Percentiles rank a stretch among this genome's conserved stretches.
Evolutionary conservation across 805 yeast genomes (phyloP).

Genomic region (Torulaspora franciscae): DNA sequence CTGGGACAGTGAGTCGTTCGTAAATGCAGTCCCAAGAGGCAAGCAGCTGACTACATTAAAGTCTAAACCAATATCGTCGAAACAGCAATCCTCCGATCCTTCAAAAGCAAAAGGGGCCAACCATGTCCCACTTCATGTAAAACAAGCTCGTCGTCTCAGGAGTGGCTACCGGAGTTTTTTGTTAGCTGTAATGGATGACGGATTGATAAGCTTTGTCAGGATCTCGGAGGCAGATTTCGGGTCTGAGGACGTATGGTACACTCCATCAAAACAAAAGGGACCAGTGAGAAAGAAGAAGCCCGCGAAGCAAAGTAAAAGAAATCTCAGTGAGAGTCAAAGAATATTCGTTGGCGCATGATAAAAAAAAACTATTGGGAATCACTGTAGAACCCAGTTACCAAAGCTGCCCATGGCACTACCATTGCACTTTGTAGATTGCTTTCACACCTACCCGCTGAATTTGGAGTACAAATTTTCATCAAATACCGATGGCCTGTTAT

Average conservation of each 20-base stretch:
- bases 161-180: conserved; percentile 51
- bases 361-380: neutral
- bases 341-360: neutral
- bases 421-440: too few species aligned
- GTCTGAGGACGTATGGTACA: conserved; percentile 35
- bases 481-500: conserved; percentile 48
- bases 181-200: conserved; percentile 68
- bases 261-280: conserved; percentile 10
- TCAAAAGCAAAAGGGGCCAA: conserved; percentile 13
- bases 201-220: conserved; percentile 63
- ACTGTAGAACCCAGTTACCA: too few species aligned
- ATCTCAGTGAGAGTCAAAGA: neutral
- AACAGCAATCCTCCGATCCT: neutral
- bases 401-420: too few species aligned
- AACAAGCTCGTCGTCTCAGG: conserved; percentile 42
- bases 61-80: conserved; percentile 7
- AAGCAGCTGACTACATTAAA: conserved; percentile 8
- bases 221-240: conserved; percentile 49
- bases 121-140: conserved; percentile 21
- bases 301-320: neutral
- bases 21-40: conserved; percentile 13
- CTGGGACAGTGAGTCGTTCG: conserved; percentile 26
- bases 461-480: conserved; percentile 45
- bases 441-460: conserved; percentile 20
- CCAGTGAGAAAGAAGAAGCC: neutral